A percentile compares a stretch with the other conserved stretches of the same genome.
phyloP scores from a whole-genome alignment of 192 early-diverging fungal species.

The Chytriomyces sp. region DNA sequence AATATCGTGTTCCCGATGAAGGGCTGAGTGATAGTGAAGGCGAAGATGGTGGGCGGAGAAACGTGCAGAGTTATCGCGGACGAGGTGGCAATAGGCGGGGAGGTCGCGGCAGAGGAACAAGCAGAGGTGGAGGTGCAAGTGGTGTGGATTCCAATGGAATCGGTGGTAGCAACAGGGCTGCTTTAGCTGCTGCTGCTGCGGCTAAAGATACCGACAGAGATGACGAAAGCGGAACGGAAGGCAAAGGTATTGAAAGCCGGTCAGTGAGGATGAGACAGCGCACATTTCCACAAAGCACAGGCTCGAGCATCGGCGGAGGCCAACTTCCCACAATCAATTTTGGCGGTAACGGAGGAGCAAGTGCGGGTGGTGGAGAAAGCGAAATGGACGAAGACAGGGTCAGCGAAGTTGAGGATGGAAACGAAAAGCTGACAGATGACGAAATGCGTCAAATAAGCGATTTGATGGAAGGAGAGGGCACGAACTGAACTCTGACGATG shows the following conservation, averaged over 20 bases:
- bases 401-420: conserved; percentile 29
- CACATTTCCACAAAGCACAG: conserved; percentile 14
- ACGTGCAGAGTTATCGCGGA: conserved; percentile 44
- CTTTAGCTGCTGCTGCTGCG: background rate
- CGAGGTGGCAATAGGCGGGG: background rate
- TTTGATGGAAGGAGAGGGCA: no score
- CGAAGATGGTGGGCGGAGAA: conserved; percentile 51
- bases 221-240: conserved; percentile 20
- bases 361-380: conserved; percentile 21
- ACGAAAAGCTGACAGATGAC: conserved; percentile 21
- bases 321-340: conserved; percentile 8
- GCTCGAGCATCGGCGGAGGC: background rate
- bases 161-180: background rate
- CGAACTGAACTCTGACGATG: no score
- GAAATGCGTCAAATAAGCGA: conserved; percentile 27
- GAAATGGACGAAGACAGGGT: conserved; percentile 28
- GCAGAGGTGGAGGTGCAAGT: conserved; percentile 1
- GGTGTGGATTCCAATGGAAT: background rate
- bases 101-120: background rate
- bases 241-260: conserved; percentile 12
- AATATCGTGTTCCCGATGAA: conserved; percentile 77
- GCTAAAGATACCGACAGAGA: background rate
- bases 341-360: conserved; percentile 6
- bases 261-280: conserved; percentile 16
- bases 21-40: conserved; percentile 82